Base-by-base conservation (phyloP, 1,284 basidiomycete genomes). In the Ustilago shanxiensis region DNA sequence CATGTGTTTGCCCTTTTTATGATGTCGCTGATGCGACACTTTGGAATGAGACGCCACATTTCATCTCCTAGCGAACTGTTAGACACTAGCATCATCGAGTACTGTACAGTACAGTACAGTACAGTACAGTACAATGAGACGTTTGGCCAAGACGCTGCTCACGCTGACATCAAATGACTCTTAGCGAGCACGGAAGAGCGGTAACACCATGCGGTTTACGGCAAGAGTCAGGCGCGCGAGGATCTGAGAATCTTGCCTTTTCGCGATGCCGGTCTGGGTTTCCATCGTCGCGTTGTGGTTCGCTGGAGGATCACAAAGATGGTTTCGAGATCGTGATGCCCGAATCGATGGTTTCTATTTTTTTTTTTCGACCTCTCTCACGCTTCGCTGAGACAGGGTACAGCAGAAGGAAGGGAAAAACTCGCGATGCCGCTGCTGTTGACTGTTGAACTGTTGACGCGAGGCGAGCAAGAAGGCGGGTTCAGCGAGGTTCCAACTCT, bases 401-500 rank as follows among this genome's bases (percentile, higher is more conserved):
- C n/a, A n/a, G n/a, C n/a, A 28, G 24, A 14, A 47, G 45, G 20
- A 11, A 22, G 20, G 20, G 24, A 49, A 49, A 26, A 4, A 49
- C 24, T 22, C 47, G n/a, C n/a, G n/a, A n/a, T n/a, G n/a, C n/a
- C n/a, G 47, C 26, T 49, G 47, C 26, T 49, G 24, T 49, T 26
- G n/a, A n/a, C n/a, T n/a, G n/a, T n/a, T n/a, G n/a, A n/a, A n/a
- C n/a, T n/a, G 47, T 47, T 7, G 20, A 49, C 47, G 51, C 51
- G 51, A 44, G 20, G n/a, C n/a, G n/a, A n/a, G n/a, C n/a, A n/a
- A n/a, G n/a, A 44, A 44, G 16, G 39, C 49, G 52, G n/a, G 69
- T 72, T 72, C 64, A 72, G 60, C 70, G 60, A 66, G 56, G n/a
- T 28, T 66, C 65, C 67, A 63, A 66, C 49, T 60, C 68, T 63